Evolutionary conservation across 2,329 filamentous ascomycete species (phyloP), one percentile per base, ranked within the genome.

Genomic region (Thelonectria discophora): DNA sequence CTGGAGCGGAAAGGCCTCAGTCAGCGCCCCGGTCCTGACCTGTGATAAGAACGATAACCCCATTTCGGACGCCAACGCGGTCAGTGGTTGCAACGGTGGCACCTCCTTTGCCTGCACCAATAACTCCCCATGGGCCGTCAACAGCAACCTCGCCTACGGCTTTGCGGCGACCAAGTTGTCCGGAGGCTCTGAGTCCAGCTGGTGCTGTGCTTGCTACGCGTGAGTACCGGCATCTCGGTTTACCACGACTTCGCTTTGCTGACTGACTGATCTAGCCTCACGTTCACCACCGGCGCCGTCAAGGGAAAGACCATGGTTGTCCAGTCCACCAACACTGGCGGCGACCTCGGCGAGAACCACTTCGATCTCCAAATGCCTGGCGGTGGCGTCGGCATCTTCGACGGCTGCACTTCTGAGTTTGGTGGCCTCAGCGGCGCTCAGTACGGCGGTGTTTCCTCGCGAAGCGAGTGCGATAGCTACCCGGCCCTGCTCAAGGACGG

Each of bases 181-280:
- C 2, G 85, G 85, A 24, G 80, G 82, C 42, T 82, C 78, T 3
- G 88, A 90, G 73, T 76, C 79, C 1, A 80, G 76, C n/a, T 89
- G 86, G 85, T 91, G 88, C 77, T 91, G 88, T 72, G 84, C 82
- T 51, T 90, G 87, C 75, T 90, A 88, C 70, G 80, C 85, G 76
- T 79, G 50, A 69, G 76, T 69, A 39, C 12, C 5, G 5, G 15
- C 40, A 20, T 21, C 7, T 5, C 15, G 6, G 5, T 2, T 27
- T 24, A 9, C 1, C 2, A n/a, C 9, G 8, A 1, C 24, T 27
- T 3, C 11, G 9, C 15, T 10, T 5, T 53, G 32, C 40, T 56
- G 8, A 54, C 65, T 65, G n/a, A 67, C 34, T 55, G 8, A 6
- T 30, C 10, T 8, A 75, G 72, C 27, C 75, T 88, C 47, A 86